Conservation (phyloP, 352 stramenopile species). For the Globisporangium carolinianum region DNA sequence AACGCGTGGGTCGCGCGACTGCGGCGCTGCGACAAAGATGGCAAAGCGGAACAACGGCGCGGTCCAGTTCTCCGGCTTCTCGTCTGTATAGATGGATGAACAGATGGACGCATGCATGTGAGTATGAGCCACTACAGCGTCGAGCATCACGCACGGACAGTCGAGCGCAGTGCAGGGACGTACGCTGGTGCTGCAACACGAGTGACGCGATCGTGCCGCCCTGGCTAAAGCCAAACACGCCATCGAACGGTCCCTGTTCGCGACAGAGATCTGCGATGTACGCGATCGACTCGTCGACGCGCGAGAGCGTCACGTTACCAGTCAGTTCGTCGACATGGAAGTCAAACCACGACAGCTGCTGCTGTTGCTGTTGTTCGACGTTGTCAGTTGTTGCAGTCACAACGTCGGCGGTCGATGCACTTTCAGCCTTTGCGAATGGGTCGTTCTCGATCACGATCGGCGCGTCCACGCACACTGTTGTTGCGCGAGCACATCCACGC, state of each 20-base stretch:
- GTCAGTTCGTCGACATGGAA: constrained; percentile 43
- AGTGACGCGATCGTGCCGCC: constrained; percentile 63
- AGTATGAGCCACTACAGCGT: neutral
- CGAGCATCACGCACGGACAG: too few relatives aligned
- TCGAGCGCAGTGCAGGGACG: constrained; percentile 6
- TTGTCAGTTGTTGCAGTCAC: constrained; percentile 18
- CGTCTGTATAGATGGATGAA: constrained; percentile 10
- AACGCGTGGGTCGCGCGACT: constrained; percentile 36
- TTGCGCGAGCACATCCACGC: neutral
- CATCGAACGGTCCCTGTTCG: constrained; percentile 78
- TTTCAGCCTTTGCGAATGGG: constrained; percentile 29
- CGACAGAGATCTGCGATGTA: constrained; percentile 56
- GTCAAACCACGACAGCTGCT: constrained; percentile 72
- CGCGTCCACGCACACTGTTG: constrained; percentile 65
- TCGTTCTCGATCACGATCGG: constrained; percentile 69
- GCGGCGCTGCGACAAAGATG: constrained; percentile 64
- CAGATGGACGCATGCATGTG: neutral
- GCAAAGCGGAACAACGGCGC: constrained; percentile 59
- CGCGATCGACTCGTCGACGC: constrained; percentile 57
- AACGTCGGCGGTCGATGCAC: too few relatives aligned
- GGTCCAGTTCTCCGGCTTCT: constrained; percentile 33
- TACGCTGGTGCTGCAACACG: constrained; percentile 68
- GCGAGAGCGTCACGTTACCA: constrained; percentile 31
- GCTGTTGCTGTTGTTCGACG: constrained; percentile 11
- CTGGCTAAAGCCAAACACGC: constrained; percentile 83